Evolutionary conservation across 2,329 filamentous ascomycete genomes (phyloP), one percentile per base, ranked within the genome.

Genomic region (Rhinocladiella similis): DNA sequence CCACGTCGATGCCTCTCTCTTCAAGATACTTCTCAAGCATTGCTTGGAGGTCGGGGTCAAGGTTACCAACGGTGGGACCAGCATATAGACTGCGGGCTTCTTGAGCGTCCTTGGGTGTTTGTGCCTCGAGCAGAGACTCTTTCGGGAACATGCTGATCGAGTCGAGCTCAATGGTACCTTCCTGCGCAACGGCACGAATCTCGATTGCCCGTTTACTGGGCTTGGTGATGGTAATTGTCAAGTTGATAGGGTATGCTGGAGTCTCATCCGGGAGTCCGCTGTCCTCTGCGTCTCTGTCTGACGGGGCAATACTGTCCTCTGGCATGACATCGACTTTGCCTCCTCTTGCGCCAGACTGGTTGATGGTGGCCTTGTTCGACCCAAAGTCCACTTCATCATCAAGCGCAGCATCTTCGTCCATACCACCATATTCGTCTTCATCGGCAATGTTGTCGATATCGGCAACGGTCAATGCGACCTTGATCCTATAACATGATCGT

Each of bases 41-140:
- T 52, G 91, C 82, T 80, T 97, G 93, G 43, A 99, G 84, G 72
- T 97, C 93, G 78, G 97, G 91, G 71, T 99, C 94, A 57, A 99
- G 85, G 79, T 90, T 96, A 76, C 86, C 87, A 73, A 97, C 97
- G 53, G 91, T 89, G 60, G 94, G 94, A 54, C 94, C 94, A 41
- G 90, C 87, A 79, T 97, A 99, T 13, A 58, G 50, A 20, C 51
- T 54, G 33, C 55, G 52, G 13, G 53, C 60, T 43, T 65, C 62
- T 72, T 88, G 84, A 69, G 90, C 83, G 67, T 83, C 79, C 81
- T 91, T 91, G 63, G 90, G 86, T 49, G 82, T 86, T 68, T 87
- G 80, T 61, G 88, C 85, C 70, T 90, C 85, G 41, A 93, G 91
- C 63, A 95, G 78, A 56, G 88, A 86, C 59, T 88, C 80, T 66